Evolutionary conservation across 345 rosid genomes (phyloP), one percentile per base, ranked within the genome.

Genomic region (Eucalyptus marginata): DNA sequence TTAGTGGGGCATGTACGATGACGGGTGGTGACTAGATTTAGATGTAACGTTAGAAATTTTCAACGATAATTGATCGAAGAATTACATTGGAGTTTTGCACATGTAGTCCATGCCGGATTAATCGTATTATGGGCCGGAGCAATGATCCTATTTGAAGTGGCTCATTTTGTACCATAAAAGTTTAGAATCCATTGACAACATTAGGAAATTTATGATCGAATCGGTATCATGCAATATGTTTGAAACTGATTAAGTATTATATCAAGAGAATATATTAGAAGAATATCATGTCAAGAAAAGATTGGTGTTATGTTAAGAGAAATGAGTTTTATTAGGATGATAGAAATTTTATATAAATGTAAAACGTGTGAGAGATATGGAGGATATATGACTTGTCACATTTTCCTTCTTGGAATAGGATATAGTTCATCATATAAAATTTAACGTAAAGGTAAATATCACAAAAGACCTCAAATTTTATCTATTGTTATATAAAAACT

Each of bases 171-270:
- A n/a, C n/a, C n/a, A n/a, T n/a, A 31, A 66, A 31, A 33, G 0
- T 68, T 31, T 31, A 8, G 2, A 11, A 31, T 7, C 7, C 10
- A 33, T 31, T 4, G 2, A 1, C 1, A 31, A 31, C 7, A 64
- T n/a, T 7, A 0, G 2, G 8, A 66, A 15, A 5, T 17, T 33
- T 33, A 33, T 0, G 12, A 33, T 0, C 0, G 1, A 68, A n/a
- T 64, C 7, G 0, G 2, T 8, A 62, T 8, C 3, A 6, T 14
- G 5, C 5, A n/a, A 64, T 14, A 7, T 5, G 3, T 13, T 29
- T 62, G 3, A 6, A 14, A 13, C 18, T 29, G 1, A 29, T 29
- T 7, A 4, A 13, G 17, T 62, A 4, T 62, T 13, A 3, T 29
- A 2, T 13, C 15, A 49, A 59, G 16, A 13, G 3, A 27, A 62